phyloP scores from a whole-genome alignment of 2,329 filamentous ascomycete species.

The Colletotrichum chrysophilum region DNA sequence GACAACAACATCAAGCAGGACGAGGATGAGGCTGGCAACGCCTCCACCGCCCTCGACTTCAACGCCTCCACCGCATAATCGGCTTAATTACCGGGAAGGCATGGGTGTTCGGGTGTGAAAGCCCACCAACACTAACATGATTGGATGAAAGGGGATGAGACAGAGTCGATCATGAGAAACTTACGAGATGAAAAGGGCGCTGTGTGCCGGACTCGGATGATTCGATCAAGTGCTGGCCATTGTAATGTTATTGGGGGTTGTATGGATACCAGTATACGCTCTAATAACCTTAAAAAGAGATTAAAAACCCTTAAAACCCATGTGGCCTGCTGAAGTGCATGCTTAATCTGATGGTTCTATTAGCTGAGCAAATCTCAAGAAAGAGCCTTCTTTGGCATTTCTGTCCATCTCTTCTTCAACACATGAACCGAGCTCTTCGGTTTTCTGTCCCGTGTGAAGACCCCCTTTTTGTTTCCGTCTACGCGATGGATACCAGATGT shows the following conservation, averaged over 20 bases:
- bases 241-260: conserved; percentile 15
- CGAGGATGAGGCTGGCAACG: conserved; percentile 48
- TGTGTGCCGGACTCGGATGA: conserved; percentile 18
- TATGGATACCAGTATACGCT: conserved; percentile 4
- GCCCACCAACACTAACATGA: background rate
- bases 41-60: conserved; percentile 37
- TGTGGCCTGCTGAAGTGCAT: background rate
- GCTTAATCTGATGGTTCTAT: fast-evolving
- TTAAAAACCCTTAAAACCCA: background rate
- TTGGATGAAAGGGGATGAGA: background rate
- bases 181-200: conserved; percentile 2
- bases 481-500: conserved; percentile 22
- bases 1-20: conserved; percentile 58
- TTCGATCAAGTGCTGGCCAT: conserved; percentile 19
- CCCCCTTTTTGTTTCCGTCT: conserved; percentile 30
- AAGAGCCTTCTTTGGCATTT: background rate
- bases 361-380: background rate
- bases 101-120: background rate
- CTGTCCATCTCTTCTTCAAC: conserved; percentile 22
- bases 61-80: conserved; percentile 14
- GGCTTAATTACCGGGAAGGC: background rate
- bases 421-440: conserved; percentile 24
- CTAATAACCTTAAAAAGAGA: background rate
- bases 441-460: conserved; percentile 27
- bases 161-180: background rate